Base-by-base conservation (phyloP, 495 filamentous ascomycete genomes). In the Talaromyces borbonicus region DNA sequence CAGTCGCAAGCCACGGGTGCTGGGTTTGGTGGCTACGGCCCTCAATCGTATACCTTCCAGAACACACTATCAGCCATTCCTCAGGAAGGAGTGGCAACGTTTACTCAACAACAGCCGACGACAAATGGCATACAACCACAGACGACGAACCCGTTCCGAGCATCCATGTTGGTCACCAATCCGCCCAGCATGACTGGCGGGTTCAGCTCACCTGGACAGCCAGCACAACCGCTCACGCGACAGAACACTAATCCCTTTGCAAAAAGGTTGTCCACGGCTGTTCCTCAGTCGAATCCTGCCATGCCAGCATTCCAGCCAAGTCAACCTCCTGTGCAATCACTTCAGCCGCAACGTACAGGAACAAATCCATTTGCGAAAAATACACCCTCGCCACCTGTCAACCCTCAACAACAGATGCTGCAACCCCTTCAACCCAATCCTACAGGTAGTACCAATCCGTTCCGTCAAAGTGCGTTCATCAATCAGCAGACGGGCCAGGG, bases 181-280 rank as follows among this genome's bases (percentile, higher is more conserved):
- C 58, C 68, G 57, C 65, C 80, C 58, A 56, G 69, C 60, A 43
- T 59, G 36, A 16, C 27, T 23, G 42, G 42, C 26, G 42, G 42
- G 9, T 46, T 36, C 20, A 50, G 50, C 30, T 52, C 54, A 42
- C 38, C 61, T 62, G 46, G n/a, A 15, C 35, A 31, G 19, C 5
- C 19, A 12, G 15, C 33, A 30, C 58, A 64, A 27, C 67, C 66
- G 25, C 49, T 80, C 12, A 75, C 58, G 42, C 74, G 74, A 27
- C 83, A 88, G 60, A 83, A 80, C 44, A 93, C 88, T 7, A 95
- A 95, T 52, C 89, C 89, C 1, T 95, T 95, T 59, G 81, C 85
- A 3, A 81, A 68, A 59, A 67, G 57, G 42, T 56, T 65, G 54
- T 75, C 73, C 41, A 59, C 55, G 49, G 52, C 67, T 47, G 53